These are phyloP conservation scores for Rhexocercosporidium sp. DNA, from an alignment of 2,329 filamentous ascomycete species.

Conservation along the genomic window DNA sequence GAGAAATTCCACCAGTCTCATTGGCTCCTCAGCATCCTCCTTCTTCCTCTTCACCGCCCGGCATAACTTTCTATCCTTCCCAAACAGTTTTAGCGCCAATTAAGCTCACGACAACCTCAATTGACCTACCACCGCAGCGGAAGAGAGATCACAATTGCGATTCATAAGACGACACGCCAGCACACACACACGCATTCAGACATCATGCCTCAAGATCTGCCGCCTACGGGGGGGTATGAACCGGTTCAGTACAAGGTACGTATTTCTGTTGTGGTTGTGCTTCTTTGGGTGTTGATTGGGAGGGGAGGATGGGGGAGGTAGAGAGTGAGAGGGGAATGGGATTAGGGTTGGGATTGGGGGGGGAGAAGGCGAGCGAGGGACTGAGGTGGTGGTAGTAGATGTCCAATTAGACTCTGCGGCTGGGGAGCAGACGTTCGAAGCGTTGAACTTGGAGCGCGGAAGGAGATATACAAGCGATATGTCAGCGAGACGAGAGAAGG, in stretches of 20 bases:
- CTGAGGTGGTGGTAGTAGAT: neutral
- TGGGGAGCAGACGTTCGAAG: neutral
- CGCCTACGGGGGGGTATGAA: slow-evolving; percentile 91
- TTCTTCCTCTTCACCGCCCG: slow-evolving; percentile 5
- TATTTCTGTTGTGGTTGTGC: slow-evolving; percentile 30
- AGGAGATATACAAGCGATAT: neutral
- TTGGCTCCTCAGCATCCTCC: no score
- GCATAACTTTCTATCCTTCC: neutral
- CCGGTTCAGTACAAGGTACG: slow-evolving; percentile 95
- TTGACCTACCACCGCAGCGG: neutral
- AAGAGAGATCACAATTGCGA: neutral
- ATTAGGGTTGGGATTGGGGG: neutral
- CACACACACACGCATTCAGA: neutral
- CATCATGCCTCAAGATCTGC: slow-evolving; percentile 97
- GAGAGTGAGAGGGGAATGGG: neutral
- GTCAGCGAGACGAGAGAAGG: neutral
- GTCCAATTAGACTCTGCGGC: neutral
- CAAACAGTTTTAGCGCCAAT: neutral
- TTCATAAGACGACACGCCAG: neutral
- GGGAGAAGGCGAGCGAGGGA: neutral
- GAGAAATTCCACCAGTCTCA: no score
- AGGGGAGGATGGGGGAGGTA: neutral
- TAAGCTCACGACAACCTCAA: slow-evolving; percentile 2
- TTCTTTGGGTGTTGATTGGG: neutral
- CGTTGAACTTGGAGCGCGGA: neutral